These are phyloP conservation scores for Apiotrichum brassicae DNA, from an alignment of 1,284 basidiomycete species.

Conservation along the genomic window DNA sequence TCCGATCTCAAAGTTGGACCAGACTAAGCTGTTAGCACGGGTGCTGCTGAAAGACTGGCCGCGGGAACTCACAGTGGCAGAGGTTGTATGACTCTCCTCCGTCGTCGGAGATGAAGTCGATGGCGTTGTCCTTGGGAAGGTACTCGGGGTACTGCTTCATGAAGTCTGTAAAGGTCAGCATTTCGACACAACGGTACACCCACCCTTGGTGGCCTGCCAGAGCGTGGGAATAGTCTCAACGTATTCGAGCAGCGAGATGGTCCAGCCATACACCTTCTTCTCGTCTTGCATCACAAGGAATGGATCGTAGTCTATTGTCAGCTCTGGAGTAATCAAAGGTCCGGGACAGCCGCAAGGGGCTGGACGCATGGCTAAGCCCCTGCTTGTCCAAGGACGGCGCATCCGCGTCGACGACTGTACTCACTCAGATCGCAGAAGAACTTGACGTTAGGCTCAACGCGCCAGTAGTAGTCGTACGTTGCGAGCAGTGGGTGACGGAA, in stretches of 20 bases:
- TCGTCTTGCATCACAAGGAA: conserved; percentile 80
- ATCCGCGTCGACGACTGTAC: conserved; percentile 6
- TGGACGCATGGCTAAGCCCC: too few species aligned
- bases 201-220: conserved; percentile 65
- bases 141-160: conserved; percentile 61
- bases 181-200: too few species aligned
- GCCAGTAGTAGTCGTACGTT: conserved; percentile 89
- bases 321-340: background rate
- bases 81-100: conserved; percentile 64
- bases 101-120: conserved; percentile 70
- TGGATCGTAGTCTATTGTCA: conserved; percentile 59
- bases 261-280: conserved; percentile 71
- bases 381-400: too few species aligned
- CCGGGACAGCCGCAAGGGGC: too few species aligned
- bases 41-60: background rate
- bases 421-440: conserved; percentile 63
- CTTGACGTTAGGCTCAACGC: conserved; percentile 67
- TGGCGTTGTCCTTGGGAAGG: conserved; percentile 62
- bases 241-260: conserved; percentile 70
- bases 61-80: conserved; percentile 62
- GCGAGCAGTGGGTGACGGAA: conserved; percentile 70
- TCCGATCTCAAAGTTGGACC: conserved; percentile 82
- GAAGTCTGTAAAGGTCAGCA: conserved; percentile 60
- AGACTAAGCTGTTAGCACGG: conserved; percentile 50
- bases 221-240: conserved; percentile 69